Percentiles rank a stretch among this genome's conserved stretches.
phyloP scores from a whole-genome alignment of 371 early-diverging fungal species.

The Mortierella sp. region DNA sequence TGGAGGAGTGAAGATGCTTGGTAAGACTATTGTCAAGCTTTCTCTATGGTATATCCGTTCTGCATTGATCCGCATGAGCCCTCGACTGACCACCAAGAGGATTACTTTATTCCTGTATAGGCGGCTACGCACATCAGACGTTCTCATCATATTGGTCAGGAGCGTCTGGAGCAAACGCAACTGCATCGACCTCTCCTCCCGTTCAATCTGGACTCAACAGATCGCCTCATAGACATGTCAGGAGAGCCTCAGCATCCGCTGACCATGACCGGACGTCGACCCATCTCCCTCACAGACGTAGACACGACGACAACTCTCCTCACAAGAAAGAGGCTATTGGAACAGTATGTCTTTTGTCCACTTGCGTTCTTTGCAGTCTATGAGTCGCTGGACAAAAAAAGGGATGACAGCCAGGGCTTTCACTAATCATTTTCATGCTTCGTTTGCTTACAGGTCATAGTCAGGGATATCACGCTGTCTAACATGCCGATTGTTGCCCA shows the following conservation, averaged over 20 bases:
- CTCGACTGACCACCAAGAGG: neutral
- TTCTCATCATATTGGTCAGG: conserved; percentile 54
- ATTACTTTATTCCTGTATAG: conserved; percentile 4
- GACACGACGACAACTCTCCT: conserved; percentile 43
- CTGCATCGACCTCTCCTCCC: conserved; percentile 52
- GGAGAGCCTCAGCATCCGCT: conserved; percentile 38
- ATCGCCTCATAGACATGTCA: conserved; percentile 31
- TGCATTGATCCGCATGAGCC: neutral
- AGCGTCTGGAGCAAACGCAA: conserved; percentile 20
- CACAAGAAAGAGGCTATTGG: conserved; percentile 51
- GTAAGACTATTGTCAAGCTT: conserved; percentile 50
- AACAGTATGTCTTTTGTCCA: conserved; percentile 31
- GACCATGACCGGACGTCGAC: conserved; percentile 40
- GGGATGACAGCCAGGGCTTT: neutral
- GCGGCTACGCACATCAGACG: conserved; percentile 54
- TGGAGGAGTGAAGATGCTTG: conserved; percentile 77
- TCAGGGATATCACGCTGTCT: conserved; percentile 55
- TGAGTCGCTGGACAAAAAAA: neutral
- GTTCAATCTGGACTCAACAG: conserved; percentile 24
- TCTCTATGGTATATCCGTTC: neutral
- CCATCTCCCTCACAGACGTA: conserved; percentile 25
- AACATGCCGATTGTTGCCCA: conserved; percentile 71
- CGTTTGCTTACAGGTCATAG: conserved; percentile 62
- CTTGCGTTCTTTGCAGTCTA: neutral
- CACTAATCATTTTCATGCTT: neutral